Conservation (phyloP, 768 basidiomycete genomes). For the Punctularia strigosozonata region DNA sequence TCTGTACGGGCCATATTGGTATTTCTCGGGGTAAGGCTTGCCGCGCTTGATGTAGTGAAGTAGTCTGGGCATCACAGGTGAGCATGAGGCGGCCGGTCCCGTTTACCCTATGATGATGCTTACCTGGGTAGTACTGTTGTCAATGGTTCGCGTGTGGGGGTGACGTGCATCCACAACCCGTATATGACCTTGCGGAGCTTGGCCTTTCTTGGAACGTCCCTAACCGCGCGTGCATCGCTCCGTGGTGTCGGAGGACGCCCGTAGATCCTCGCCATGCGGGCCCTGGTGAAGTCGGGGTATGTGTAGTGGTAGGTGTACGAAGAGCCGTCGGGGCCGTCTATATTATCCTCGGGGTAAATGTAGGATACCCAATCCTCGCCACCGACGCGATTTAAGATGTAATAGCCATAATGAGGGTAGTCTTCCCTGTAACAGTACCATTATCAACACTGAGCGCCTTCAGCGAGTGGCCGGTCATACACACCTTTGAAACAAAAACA, state of each 20-base stretch:
- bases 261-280: not conserved
- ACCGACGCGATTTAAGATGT: slow-evolving; percentile 73
- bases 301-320: slow-evolving; percentile 64
- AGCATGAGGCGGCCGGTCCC: not conserved
- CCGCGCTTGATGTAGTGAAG: slow-evolving; percentile 59
- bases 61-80: slow-evolving; percentile 25
- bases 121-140: slow-evolving; percentile 61
- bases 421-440: slow-evolving; percentile 39
- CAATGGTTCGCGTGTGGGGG: slow-evolving; percentile 59
- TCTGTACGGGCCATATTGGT: slow-evolving; percentile 60
- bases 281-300: slow-evolving; percentile 52
- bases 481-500: slow-evolving; percentile 82
- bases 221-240: not conserved
- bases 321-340: slow-evolving; percentile 46
- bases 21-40: slow-evolving; percentile 60
- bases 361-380: slow-evolving; percentile 67
- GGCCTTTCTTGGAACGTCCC: too few relatives aligned
- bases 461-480: too few relatives aligned
- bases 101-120: slow-evolving; percentile 9
- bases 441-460: too few relatives aligned
- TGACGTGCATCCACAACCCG: slow-evolving; percentile 67
- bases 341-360: slow-evolving; percentile 69
- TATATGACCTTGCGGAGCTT: slow-evolving; percentile 50
- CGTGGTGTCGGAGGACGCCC: not conserved
- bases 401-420: slow-evolving; percentile 79